Evolutionary conservation across 2,329 filamentous ascomycete genomes (phyloP).

Genomic region (Cryphonectria naterciae): DNA sequence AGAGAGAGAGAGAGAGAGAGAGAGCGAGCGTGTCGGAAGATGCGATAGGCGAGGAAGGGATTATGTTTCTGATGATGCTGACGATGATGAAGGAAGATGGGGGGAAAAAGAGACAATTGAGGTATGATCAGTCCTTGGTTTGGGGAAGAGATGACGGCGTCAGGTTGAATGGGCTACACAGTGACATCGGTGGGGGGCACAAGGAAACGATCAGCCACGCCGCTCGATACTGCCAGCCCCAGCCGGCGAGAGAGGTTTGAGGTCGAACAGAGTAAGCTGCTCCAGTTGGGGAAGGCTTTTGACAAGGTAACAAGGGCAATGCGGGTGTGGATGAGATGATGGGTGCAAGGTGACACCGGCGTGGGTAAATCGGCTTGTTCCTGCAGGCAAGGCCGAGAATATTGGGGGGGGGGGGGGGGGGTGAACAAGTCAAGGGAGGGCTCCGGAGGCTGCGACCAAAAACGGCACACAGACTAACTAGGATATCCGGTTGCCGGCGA

Average conservation of each 20-base stretch:
- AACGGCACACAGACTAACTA: not conserved
- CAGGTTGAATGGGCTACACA: conserved; percentile 21
- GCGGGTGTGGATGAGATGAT: conserved; percentile 8
- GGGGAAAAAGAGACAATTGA: not conserved
- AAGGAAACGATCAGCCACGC: conserved; percentile 22
- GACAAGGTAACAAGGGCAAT: conserved; percentile 16
- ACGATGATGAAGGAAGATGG: conserved; percentile 1
- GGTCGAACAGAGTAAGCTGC: not conserved
- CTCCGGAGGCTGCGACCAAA: conserved; percentile 4
- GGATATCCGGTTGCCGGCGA: conserved; percentile 1
- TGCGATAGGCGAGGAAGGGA: not conserved
- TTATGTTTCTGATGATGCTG: conserved; percentile 2
- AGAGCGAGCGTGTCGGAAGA: not conserved
- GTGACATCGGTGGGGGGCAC: conserved; percentile 26
- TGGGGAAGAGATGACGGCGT: conserved; percentile 9
- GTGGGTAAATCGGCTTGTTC: conserved; percentile 5
- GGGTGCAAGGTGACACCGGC: conserved; percentile 17
- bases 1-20: not conserved
- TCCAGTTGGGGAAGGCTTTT: not conserved
- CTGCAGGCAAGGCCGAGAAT: conserved; percentile 3
- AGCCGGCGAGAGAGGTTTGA: not conserved
- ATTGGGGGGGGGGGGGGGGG: not conserved
- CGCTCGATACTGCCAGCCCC: conserved; percentile 5
- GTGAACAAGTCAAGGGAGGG: conserved; percentile 14
- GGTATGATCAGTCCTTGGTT: conserved; percentile 14